phyloP scores from a whole-genome alignment of 2,329 filamentous ascomycete species.

The Colletotrichum tofieldiae region DNA sequence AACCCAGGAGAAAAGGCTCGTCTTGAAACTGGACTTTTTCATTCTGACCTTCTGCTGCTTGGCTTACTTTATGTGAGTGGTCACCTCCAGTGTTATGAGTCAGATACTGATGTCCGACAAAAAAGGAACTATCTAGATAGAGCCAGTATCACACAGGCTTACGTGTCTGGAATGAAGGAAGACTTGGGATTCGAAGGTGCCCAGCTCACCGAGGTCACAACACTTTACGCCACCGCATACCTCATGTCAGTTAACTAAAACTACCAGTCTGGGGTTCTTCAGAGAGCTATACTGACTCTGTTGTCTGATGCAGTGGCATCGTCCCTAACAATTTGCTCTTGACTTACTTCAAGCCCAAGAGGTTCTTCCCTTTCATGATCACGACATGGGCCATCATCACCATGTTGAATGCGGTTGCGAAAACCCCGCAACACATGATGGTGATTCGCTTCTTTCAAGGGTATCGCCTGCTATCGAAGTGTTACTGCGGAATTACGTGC shows the following conservation, averaged over 20 bases:
- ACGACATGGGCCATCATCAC: slow-evolving; percentile 19
- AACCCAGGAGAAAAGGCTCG: slow-evolving; percentile 10
- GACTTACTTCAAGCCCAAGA: slow-evolving; percentile 10
- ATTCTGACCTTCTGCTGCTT: slow-evolving; percentile 27
- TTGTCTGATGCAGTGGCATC: not conserved
- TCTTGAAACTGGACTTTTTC: slow-evolving; percentile 26
- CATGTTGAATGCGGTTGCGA: slow-evolving; percentile 18
- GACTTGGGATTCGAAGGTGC: slow-evolving; percentile 21
- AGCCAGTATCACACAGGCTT: slow-evolving; percentile 23
- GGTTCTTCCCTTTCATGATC: slow-evolving; percentile 26
- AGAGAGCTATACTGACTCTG: not conserved
- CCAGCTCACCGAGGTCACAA: slow-evolving; percentile 12
- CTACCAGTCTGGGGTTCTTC: no score
- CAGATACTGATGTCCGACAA: not conserved
- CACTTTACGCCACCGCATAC: slow-evolving; percentile 19
- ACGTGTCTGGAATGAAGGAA: slow-evolving; percentile 25
- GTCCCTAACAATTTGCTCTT: slow-evolving; percentile 23
- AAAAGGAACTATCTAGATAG: slow-evolving; percentile 28
- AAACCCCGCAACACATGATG: slow-evolving; percentile 47
- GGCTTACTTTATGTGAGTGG: slow-evolving; percentile 18
- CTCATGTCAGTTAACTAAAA: not conserved
- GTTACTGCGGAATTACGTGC: no score
- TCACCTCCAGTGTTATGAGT: not conserved
- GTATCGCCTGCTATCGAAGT: no score
- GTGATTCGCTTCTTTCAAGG: slow-evolving; percentile 57